Evolutionary conservation across 106 monocot species (phyloP), one percentile per base, ranked within the genome.

Genomic region (Phalaenopsis equestris): DNA sequence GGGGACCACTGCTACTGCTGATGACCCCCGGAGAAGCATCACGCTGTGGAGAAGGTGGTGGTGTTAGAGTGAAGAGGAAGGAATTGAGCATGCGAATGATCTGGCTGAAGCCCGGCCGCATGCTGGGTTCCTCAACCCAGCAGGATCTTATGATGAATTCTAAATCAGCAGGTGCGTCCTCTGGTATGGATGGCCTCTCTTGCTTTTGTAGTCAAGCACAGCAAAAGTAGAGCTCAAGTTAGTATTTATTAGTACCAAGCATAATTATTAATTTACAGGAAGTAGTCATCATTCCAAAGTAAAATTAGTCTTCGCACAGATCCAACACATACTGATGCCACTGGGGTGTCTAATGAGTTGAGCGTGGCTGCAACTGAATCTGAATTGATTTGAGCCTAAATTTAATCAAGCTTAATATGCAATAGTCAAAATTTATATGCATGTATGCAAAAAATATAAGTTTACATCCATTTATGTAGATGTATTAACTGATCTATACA

Each of bases 141-240:
- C 96, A 97, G 10, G 96, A 97, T 70, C 90, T 91, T 45, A 97
- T 85, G 9, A 97, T 83, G 80, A 90, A 97, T 42, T 84, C 87
- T 0, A 97, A 89, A 73, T 94, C 94, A 39, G 85, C 82, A 10
- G 96, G 94, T n/a, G 87, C 78, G 58, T 85, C 90, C 18, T 94
- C 92, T 18, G 93, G 85, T 41, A 96, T 36, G 1, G 80, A 75
- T 9, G 96, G 96, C 11, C 96, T 81, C 77, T 84, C 81, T 90
- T 95, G 92, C 95, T 95, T 83, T 81, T 75, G 76, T 11, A 37
- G 30, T 70, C 38, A 45, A 36, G 37, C 37, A 10, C 70, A 37
- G 39, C 4, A 39, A 70, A 70, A 70, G 39, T 38, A 39, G 19
- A 70, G 61, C 61, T 61, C 61, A 61, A 61, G 61, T 61, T 61